Evolutionary conservation across 1,284 basidiomycete species (phyloP), one percentile per base, ranked within the genome.

Genomic region (Gymnopus androsaceus): DNA sequence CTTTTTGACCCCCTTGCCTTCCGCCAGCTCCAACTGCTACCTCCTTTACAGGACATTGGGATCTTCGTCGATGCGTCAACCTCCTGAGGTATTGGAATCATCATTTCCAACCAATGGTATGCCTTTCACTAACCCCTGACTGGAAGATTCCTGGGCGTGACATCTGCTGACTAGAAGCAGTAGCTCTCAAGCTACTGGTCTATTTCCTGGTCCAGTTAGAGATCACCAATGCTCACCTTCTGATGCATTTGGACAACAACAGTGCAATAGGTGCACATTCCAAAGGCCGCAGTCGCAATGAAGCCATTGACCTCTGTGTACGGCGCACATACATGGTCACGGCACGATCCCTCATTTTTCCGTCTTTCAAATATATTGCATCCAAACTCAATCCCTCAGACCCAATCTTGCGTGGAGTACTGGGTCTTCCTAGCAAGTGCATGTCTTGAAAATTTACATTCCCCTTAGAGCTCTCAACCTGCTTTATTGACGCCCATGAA

Each of bases 191-290:
- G 40, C 23, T 55, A 9, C 3, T 48, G 1, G 6, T 56, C 11
- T 41, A 52, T 11, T 48, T 48, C 25, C 54, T 59, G 1, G n/a
- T n/a, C 3, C 19, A 25, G 1, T 4, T 19, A 0, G 36, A 38
- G 2, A 12, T 47, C 17, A 8, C 4, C 8, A 30, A 52, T 30
- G 8, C 68, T 49, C 45, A 61, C n/a, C 15, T 77, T 3, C 44
- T 68, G 0, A 58, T 78, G 4, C 61, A 69, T 28, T n/a, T n/a
- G n/a, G n/a, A n/a, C n/a, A n/a, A n/a, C n/a, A n/a, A n/a, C n/a
- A n/a, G n/a, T n/a, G n/a, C 75, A 2, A 70, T 76, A 15, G 69
- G 69, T 3, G 74, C 75, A 1, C 65, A 72, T 40, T 51, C 59
- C 11, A 69, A 72, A 33, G 71, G 72, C 2, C 53, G 69, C 1